Evolutionary conservation across 2,329 filamentous ascomycete species (phyloP).

Genomic region (Dothideomycetes sp.): DNA sequence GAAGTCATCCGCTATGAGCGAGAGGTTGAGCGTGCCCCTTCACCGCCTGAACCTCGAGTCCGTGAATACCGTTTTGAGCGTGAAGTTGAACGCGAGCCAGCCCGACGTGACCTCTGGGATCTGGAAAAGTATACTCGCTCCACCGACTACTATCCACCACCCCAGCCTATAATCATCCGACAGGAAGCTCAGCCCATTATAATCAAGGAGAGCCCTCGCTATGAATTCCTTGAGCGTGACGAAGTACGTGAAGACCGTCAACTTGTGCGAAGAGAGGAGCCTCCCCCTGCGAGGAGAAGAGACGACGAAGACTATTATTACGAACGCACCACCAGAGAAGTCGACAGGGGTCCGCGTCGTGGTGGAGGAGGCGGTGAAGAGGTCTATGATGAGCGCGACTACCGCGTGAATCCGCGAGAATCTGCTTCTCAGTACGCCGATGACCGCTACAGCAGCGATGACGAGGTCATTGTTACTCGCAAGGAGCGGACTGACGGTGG

Average conservation of each 20-base stretch:
- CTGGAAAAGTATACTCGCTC: conserved; percentile 45
- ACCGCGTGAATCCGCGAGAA: conserved; percentile 41
- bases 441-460: conserved; percentile 81
- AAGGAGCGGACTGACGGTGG: conserved; percentile 39
- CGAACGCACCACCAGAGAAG: conserved; percentile 47
- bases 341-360: conserved; percentile 39
- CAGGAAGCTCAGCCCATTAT: conserved; percentile 46
- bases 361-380: conserved; percentile 16
- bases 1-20: conserved; percentile 24
- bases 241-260: conserved; percentile 43
- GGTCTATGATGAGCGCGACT: conserved; percentile 32
- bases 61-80: conserved; percentile 29
- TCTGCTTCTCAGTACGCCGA: conserved; percentile 57
- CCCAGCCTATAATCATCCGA: conserved; percentile 43
- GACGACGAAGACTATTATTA: conserved; percentile 55
- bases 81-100: conserved; percentile 32
- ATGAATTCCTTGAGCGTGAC: conserved; percentile 50
- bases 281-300: conserved; percentile 26
- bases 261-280: conserved; percentile 33
- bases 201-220: conserved; percentile 46
- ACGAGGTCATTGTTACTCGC: conserved; percentile 55
- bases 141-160: conserved; percentile 43
- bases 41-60: conserved; percentile 16
- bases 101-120: conserved; percentile 34
- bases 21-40: conserved; percentile 13